Percentiles rank a stretch among this genome's conserved stretches.
Evolutionary conservation across 1,139 yeast genomes (phyloP).

Genomic region (Yamadazyma dushanensis): DNA sequence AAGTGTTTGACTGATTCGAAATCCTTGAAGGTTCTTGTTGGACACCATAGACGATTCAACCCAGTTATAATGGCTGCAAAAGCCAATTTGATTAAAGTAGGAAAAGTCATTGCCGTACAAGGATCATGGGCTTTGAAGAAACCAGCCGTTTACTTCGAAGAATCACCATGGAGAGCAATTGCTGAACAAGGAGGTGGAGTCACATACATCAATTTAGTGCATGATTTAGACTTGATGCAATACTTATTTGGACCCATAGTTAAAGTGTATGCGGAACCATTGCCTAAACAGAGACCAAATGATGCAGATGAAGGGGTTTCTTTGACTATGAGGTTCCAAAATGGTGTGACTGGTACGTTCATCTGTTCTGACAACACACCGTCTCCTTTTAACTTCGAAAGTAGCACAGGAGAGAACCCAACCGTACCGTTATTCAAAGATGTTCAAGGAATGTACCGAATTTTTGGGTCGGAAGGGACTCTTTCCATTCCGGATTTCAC

Average conservation of each 20-base stretch:
- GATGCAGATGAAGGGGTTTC: constrained; percentile 44
- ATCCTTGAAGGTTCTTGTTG: constrained; percentile 34
- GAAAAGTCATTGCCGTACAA: constrained; percentile 35
- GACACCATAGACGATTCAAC: constrained; percentile 45
- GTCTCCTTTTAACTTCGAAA: constrained; percentile 41
- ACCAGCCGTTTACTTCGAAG: constrained; percentile 34
- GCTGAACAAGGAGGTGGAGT: constrained; percentile 36
- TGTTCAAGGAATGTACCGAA: constrained; percentile 36
- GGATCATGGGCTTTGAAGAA: constrained; percentile 44
- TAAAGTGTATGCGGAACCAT: constrained; percentile 39
- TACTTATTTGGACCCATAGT: constrained; percentile 40
- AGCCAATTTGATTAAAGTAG: constrained; percentile 27
- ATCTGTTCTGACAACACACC: constrained; percentile 43
- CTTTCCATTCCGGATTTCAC: constrained; percentile 42
- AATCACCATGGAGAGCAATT: constrained; percentile 40
- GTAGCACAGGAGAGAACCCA: constrained; percentile 46
- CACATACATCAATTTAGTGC: constrained; percentile 38
- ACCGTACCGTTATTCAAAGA: constrained; percentile 33
- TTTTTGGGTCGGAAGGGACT: constrained; percentile 41
- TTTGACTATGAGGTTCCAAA: constrained; percentile 35
- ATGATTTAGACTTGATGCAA: constrained; percentile 16
- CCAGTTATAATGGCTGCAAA: constrained; percentile 40
- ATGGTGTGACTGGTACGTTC: constrained; percentile 41
- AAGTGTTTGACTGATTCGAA: constrained; percentile 23
- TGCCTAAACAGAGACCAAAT: constrained; percentile 29